Conservation (phyloP, 257 asterid genomes). For the Primulina tabacum region DNA sequence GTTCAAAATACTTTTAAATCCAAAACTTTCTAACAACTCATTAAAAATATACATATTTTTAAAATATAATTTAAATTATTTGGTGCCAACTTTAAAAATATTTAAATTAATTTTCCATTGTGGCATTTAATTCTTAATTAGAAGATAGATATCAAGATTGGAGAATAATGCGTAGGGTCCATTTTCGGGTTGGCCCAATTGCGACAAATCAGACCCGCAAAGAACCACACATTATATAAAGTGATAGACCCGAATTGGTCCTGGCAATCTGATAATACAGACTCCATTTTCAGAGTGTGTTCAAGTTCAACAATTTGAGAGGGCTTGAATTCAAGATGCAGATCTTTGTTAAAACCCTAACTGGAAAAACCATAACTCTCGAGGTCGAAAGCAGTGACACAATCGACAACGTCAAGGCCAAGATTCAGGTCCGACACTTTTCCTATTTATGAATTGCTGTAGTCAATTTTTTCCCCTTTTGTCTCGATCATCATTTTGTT, state of each 20-base stretch:
- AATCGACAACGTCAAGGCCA: conserved; percentile 8
- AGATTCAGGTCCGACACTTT: conserved; percentile 5
- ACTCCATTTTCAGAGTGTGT: background rate
- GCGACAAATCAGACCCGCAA: background rate
- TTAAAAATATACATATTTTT: too few relatives aligned
- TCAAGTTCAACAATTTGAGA: background rate
- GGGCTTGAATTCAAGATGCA: background rate
- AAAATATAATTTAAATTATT: too few relatives aligned
- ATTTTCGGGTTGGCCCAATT: too few relatives aligned
- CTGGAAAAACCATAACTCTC: background rate
- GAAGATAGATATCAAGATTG: background rate
- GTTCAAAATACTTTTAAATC: background rate
- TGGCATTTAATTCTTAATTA: too few relatives aligned
- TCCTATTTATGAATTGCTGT: background rate
- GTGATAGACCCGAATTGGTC: background rate
- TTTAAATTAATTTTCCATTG: too few relatives aligned
- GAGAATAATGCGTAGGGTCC: background rate
- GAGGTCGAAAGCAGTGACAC: background rate
- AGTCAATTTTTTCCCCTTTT: too few relatives aligned
- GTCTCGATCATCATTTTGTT: background rate
- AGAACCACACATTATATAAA: background rate
- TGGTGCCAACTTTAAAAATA: too few relatives aligned
- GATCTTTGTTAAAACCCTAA: background rate
- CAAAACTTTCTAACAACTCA: too few relatives aligned
- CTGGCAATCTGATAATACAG: background rate